Conservation (phyloP, 768 basidiomycete species). For the Holtermannia corniformis region DNA sequence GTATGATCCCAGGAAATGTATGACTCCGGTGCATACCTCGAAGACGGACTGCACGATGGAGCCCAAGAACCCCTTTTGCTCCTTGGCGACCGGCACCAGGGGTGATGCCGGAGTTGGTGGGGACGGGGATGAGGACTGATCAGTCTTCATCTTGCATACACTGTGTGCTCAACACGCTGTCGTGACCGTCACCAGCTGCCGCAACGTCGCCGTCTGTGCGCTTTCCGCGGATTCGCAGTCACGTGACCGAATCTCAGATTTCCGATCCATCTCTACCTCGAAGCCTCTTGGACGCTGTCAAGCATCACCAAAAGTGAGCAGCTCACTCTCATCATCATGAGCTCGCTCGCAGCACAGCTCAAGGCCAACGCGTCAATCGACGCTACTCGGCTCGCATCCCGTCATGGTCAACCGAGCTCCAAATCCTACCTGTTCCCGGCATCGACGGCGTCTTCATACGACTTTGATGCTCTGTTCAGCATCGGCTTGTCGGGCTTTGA, state of each 20-base stretch:
- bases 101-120: not conserved
- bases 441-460: conserved; percentile 70
- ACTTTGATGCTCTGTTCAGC: conserved; percentile 75
- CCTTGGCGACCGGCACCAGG: not conserved
- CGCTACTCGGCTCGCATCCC: conserved; percentile 53
- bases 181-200: too few relatives aligned
- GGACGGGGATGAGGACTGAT: not conserved
- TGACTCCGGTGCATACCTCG: conserved; percentile 18
- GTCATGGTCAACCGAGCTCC: conserved; percentile 49
- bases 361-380: conserved; percentile 71
- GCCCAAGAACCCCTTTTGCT: conserved; percentile 23
- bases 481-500: conserved; percentile 68
- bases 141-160: not conserved
- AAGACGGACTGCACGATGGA: conserved; percentile 34
- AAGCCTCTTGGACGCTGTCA: not conserved
- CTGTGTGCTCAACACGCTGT: not conserved
- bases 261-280: not conserved
- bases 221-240: too few relatives aligned
- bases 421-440: conserved; percentile 85
- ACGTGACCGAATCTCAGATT: not conserved
- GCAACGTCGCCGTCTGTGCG: too few relatives aligned
- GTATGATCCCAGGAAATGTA: not conserved
- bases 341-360: conserved; percentile 70
- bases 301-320: not conserved
- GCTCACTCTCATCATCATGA: conserved; percentile 15